A percentile compares a stretch with the other conserved stretches of the same genome.
phyloP scores from a whole-genome alignment of 148 eudicot genomes.

The Simmondsia chinensis region DNA sequence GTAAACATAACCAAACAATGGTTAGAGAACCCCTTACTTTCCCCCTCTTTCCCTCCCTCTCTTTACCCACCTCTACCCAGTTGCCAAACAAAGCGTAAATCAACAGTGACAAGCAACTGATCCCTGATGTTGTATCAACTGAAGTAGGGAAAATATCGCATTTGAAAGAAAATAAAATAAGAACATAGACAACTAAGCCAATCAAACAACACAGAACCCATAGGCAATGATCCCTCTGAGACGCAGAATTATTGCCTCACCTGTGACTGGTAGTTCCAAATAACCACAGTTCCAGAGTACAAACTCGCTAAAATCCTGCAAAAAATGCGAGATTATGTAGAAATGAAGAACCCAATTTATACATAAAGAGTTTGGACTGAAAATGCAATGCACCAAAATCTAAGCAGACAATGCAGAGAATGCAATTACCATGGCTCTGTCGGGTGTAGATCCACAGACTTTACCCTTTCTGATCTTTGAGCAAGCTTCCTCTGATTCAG shows the following conservation, averaged over 20 bases:
- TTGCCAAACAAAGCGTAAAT: no score
- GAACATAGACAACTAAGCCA: no score
- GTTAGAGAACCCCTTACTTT: no score
- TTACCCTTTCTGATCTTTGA: conserved; percentile 82
- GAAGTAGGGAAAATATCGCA: background rate
- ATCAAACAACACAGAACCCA: no score
- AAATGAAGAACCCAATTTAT: background rate
- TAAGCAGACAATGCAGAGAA: background rate
- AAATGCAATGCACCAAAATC: background rate
- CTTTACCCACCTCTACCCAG: no score
- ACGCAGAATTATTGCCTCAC: conserved; percentile 31
- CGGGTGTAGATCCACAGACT: conserved; percentile 87
- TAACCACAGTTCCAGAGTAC: conserved; percentile 72
- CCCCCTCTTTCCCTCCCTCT: no score
- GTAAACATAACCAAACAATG: no score
- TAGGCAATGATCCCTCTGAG: no score
- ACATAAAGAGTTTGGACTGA: background rate
- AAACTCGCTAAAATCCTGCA: conserved; percentile 79
- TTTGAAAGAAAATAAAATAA: no score
- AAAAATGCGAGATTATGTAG: background rate
- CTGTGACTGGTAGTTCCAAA: conserved; percentile 89
- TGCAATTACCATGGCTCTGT: conserved; percentile 75
- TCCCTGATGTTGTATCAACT: background rate
- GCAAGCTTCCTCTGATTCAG: conserved; percentile 70
- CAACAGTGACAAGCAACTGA: background rate